phyloP scores from a whole-genome alignment of 768 basidiomycete species.

The Pleurotus djamor region DNA sequence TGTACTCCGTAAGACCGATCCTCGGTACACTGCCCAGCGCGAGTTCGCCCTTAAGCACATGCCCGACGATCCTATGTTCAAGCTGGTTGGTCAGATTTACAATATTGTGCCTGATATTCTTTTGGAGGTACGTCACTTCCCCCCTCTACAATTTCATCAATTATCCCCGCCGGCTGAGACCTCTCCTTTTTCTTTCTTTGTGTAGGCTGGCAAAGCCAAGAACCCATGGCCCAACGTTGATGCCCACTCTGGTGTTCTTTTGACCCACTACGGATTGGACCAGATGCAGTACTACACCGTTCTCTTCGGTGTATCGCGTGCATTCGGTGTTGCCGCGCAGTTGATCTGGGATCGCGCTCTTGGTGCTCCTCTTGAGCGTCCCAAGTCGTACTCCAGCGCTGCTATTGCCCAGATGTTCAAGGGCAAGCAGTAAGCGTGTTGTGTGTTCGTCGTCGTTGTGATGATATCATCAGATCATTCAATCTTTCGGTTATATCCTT shows the following conservation, averaged over 20 bases:
- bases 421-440: conserved; percentile 34
- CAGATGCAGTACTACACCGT: conserved; percentile 98
- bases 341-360: conserved; percentile 93
- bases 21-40: conserved; percentile 87
- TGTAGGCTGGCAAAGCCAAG: conserved; percentile 85
- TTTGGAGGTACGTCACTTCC: conserved; percentile 53
- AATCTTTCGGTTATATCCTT: no score
- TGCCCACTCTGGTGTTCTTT: conserved; percentile 90
- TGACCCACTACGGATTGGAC: conserved; percentile 82
- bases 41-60: conserved; percentile 87
- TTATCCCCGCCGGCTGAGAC: no score
- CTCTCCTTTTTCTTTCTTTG: not conserved
- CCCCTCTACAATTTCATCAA: not conserved
- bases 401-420: conserved; percentile 81
- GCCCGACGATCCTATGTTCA: conserved; percentile 88
- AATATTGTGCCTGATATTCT: conserved; percentile 88
- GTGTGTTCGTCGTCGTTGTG: not conserved
- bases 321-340: conserved; percentile 86
- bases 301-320: conserved; percentile 94
- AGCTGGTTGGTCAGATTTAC: conserved; percentile 89
- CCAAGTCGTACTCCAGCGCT: conserved; percentile 86
- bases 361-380: conserved; percentile 88
- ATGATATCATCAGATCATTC: not conserved
- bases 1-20: conserved; percentile 88
- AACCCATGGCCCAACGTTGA: conserved; percentile 98